Evolutionary conservation across 2,329 filamentous ascomycete genomes (phyloP), one percentile per base, ranked within the genome.

Genomic region (Aspergillus melleus): DNA sequence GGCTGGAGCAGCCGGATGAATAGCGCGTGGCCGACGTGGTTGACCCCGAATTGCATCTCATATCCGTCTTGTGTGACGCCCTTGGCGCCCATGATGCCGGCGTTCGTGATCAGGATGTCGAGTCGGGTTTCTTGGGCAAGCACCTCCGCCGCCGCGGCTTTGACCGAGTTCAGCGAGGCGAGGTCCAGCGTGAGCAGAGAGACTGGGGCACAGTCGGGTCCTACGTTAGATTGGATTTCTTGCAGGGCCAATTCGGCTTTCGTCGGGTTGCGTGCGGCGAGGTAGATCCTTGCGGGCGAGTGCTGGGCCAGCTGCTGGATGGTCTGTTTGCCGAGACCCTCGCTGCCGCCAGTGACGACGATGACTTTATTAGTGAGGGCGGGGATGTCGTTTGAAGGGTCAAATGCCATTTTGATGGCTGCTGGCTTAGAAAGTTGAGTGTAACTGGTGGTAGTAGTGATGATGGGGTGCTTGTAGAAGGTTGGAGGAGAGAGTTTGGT

Each of bases 321-420:
- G 4, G 76, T 76, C 57, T 76, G 72, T 58, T 73, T 76, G 24
- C 83, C 83, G 0, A 85, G 74, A 0, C 82, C 83, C 22, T 1
- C 60, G 49, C n/a, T 58, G 74, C 74, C 75, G 36, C 75, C 75
- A 9, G 74, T 77, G 14, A 77, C 66, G 8, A 77, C 53, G 6
- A 72, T 64, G n/a, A 76, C 69, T 59, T 73, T 76, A 4, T 68
- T 72, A 4, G 66, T 36, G 5, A 77, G 61, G 54, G 74, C 66
- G 6, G 67, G 66, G 26, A 77, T 76, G 47, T 77, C 74, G 6
- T 39, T 65, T 29, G 74, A 66, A 5, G 74, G 72, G 11, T 61
- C 59, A 55, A 74, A 76, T 50, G 50, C 61, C n/a, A 70, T 64
- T 36, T n/a, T 42, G 36, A 14, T 42, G 16, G 16, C 14, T n/a